A percentile compares a stretch with the other conserved stretches of the same genome.
Conservation (phyloP, 805 yeast genomes). For the Tetrapisispora arboricola region DNA sequence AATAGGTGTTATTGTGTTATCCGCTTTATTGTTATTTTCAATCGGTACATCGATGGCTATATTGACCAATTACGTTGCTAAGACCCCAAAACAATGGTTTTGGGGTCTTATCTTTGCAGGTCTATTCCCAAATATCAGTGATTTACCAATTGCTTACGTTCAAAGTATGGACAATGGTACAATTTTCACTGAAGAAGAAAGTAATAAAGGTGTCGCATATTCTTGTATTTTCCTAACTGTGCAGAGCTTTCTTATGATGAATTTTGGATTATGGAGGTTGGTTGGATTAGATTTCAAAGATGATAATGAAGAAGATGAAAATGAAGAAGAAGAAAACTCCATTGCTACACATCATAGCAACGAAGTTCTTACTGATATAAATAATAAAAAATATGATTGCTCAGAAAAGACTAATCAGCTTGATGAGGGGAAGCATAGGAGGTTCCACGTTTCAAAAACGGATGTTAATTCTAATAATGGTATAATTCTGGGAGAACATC, state of each 20-base stretch:
- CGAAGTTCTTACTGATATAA: not conserved
- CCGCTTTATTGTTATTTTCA: constrained; percentile 36
- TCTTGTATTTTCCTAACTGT: constrained; percentile 61
- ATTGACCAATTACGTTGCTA: constrained; percentile 37
- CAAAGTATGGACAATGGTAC: constrained; percentile 60
- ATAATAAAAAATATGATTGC: not conserved
- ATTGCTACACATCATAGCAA: not conserved
- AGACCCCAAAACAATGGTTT: constrained; percentile 61
- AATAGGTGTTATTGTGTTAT: constrained; percentile 53
- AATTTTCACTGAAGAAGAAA: constrained; percentile 43
- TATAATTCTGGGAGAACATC: not conserved
- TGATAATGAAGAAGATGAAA: constrained; percentile 15
- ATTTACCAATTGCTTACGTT: constrained; percentile 75
- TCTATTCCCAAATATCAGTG: constrained; percentile 68
- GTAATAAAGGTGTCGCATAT: constrained; percentile 68
- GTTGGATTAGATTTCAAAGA: constrained; percentile 58
- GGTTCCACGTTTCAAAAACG: too few species aligned
- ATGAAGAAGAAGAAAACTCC: constrained; percentile 6
- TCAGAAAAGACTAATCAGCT: constrained; percentile 4
- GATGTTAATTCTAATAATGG: too few species aligned
- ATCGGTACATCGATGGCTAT: constrained; percentile 37
- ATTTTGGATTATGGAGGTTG: constrained; percentile 62
- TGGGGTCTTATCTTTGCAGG: constrained; percentile 72
- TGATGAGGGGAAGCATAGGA: too few species aligned
- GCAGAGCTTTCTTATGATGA: constrained; percentile 59